Percentiles rank a stretch among this genome's conserved stretches.
Conservation (phyloP, 345 rosid genomes). For the Eucalyptus erythrocorys region DNA sequence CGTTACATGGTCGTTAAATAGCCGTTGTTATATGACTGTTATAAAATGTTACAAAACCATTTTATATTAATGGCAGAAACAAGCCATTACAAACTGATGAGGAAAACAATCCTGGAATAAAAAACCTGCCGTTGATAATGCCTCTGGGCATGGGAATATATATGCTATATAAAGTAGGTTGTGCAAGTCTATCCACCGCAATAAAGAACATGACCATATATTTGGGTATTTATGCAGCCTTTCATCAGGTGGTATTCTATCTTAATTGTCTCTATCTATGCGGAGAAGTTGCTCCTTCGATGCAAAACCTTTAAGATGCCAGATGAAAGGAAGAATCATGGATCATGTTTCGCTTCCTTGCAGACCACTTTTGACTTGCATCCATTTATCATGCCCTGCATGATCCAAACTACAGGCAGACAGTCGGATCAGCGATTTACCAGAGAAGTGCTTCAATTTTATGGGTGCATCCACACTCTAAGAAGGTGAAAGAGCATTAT, state of each 20-base stretch:
- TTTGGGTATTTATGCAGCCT: not conserved
- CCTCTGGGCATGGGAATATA: accelerated
- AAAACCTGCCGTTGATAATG: not conserved
- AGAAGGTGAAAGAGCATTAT: not conserved
- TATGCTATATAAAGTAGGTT: not conserved
- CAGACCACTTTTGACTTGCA: not conserved
- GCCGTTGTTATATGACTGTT: too few species aligned
- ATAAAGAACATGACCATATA: not conserved
- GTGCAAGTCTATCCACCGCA: not conserved
- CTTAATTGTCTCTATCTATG: not conserved
- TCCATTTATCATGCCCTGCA: not conserved
- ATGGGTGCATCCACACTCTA: too few species aligned
- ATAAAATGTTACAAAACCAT: too few species aligned
- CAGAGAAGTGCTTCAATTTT: not conserved
- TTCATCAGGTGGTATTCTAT: not conserved
- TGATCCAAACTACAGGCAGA: not conserved
- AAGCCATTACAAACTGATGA: too few species aligned
- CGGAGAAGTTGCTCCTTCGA: not conserved
- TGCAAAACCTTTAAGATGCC: not conserved
- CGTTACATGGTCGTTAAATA: too few species aligned
- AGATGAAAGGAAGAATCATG: not conserved
- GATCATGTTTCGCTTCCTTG: not conserved
- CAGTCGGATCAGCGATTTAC: not conserved
- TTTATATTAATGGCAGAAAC: too few species aligned
- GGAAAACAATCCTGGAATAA: too few species aligned